These are phyloP conservation scores for Mycena vitilis DNA, from an alignment of 768 basidiomycete species.

Conservation along the genomic window DNA sequence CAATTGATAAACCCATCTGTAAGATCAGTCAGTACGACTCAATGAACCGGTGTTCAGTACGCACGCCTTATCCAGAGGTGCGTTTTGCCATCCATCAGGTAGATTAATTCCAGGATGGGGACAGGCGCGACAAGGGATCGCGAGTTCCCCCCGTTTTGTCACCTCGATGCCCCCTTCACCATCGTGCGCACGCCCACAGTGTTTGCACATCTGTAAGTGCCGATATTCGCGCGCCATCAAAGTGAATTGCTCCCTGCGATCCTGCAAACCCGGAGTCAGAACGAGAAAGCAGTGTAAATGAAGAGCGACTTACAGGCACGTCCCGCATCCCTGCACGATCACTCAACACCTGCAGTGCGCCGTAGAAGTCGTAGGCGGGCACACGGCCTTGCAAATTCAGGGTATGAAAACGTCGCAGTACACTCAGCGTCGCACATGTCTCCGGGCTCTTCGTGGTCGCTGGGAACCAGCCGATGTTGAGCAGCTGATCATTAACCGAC, in stretches of 20 bases:
- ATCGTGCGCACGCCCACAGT: conserved; percentile 25
- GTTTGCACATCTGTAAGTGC: conserved; percentile 30
- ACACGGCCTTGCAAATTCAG: conserved; percentile 34
- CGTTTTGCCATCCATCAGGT: conserved; percentile 8
- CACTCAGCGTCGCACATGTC: conserved; percentile 35
- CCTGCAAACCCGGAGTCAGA: neutral
- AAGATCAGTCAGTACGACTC: too few relatives aligned
- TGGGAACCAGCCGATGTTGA: conserved; percentile 39
- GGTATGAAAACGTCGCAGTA: conserved; percentile 38
- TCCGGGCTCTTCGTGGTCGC: conserved; percentile 37
- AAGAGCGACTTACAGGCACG: neutral
- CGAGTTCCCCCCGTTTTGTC: conserved; percentile 13
- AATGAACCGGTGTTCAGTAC: neutral
- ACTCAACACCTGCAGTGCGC: conserved; percentile 22
- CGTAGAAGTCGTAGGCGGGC: conserved; percentile 13
- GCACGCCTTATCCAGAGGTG: conserved; percentile 10
- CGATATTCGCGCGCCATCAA: conserved; percentile 26
- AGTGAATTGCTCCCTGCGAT: conserved; percentile 21
- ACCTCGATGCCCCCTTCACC: conserved; percentile 13
- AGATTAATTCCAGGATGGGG: conserved; percentile 30
- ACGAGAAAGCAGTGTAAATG: too few relatives aligned
- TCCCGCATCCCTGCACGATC: neutral
- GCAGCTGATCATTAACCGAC: conserved; percentile 25
- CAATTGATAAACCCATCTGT: conserved; percentile 25
- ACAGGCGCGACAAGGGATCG: conserved; percentile 29